Evolutionary conservation across 179 eudicot genomes (phyloP).

Genomic region (Actinidia polygama): DNA sequence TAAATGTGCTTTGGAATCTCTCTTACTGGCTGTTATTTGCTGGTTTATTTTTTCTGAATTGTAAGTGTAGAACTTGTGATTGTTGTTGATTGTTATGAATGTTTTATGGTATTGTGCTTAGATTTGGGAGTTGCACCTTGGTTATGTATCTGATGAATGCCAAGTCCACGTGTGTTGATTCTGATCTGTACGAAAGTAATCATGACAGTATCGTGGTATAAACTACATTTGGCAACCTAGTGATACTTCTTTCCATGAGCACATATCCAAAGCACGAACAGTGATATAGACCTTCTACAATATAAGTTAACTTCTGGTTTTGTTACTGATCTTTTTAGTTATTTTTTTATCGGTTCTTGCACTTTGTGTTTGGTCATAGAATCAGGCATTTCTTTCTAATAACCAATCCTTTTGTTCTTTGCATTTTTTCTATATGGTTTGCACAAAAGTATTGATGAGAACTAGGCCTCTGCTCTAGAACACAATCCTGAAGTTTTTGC

Average conservation of each 20-base stretch:
- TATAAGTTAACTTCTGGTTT: not conserved
- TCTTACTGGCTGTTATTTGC: too few species aligned
- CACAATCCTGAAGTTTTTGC: conserved; percentile 97
- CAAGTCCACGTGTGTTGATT: not conserved
- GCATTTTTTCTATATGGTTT: conserved; percentile 21
- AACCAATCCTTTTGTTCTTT: conserved; percentile 6
- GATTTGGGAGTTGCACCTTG: conserved; percentile 13
- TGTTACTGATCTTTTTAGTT: not conserved
- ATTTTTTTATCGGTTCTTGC: not conserved
- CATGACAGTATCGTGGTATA: not conserved
- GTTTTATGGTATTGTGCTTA: too few species aligned
- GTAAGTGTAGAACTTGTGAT: too few species aligned
- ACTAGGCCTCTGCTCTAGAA: conserved; percentile 96
- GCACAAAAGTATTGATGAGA: conserved; percentile 98
- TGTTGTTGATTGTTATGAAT: too few species aligned
- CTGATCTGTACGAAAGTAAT: not conserved
- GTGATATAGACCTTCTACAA: not conserved
- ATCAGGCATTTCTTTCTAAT: not conserved
- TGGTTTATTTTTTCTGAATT: too few species aligned
- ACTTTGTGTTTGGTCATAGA: not conserved
- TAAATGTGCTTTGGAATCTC: too few species aligned
- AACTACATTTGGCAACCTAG: not conserved
- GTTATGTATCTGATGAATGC: not conserved
- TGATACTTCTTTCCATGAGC: not conserved
- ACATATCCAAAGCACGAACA: not conserved